Evolutionary conservation across 306 rosid species (phyloP), one percentile per base, ranked within the genome.

Genomic region (Fagus sylvatica): DNA sequence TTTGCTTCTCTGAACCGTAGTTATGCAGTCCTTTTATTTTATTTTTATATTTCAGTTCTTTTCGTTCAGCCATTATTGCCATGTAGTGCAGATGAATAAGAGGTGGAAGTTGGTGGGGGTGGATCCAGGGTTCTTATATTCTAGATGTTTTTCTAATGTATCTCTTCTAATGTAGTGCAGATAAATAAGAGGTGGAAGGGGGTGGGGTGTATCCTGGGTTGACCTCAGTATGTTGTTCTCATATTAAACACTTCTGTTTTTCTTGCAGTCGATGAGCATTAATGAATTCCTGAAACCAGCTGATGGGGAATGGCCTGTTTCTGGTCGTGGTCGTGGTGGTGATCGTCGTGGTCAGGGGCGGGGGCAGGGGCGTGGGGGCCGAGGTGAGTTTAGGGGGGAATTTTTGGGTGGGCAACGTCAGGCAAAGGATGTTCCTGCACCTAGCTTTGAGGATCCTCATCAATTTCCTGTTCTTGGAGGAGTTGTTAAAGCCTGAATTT

Each of bases 401-500:
- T 64, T 36, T 64, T 16, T 36, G 70, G 70, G 70, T 19, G 46
- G 2, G 46, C 9, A 1, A 64, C 70, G 28, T 36, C 46, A 34
- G 70, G 30, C 2, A 28, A 28, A 16, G 28, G 69, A 40, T 64
- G 46, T 15, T 37, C 48, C 70, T 64, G 70, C 70, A 15, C 70
- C 70, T 64, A 16, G 43, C 70, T 34, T 64, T 64, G 70, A 64
- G 43, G 70, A 64, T 17, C 70, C 43, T 6, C 39, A 15, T 4
- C 70, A 64, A 37, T 64, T 64, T 64, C 70, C 70, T 64, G 70
- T 37, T 37, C 48, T 64, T 22, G 46, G 70, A 36, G 70, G 70
- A 36, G 70, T 46, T 34, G 11, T 37, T 17, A 19, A 34, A 37
- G 30, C 46, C 68, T 61, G 39, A 34, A 11, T 3, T 61, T 61